Conservation (phyloP, 495 filamentous ascomycete genomes). For the Parmelia sp. region DNA sequence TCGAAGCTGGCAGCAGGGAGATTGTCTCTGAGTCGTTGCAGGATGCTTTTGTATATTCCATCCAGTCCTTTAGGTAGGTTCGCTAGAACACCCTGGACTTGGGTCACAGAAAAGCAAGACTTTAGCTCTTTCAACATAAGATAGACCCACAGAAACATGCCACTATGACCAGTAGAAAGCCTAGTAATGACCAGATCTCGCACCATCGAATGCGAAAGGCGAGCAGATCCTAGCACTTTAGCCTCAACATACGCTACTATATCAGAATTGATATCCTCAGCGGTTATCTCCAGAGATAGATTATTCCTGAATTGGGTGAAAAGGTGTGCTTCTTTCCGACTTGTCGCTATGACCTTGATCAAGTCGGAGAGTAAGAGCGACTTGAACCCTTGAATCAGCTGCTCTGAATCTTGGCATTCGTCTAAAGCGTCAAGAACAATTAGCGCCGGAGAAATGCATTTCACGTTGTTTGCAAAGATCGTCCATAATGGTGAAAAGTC, state of each 20-base stretch:
- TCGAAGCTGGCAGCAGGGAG: too few species aligned
- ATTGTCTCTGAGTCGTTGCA: background rate
- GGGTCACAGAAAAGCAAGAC: background rate
- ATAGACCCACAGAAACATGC: constrained; percentile 10
- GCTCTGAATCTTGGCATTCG: background rate
- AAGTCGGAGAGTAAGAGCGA: background rate
- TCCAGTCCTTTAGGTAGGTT: constrained; percentile 1
- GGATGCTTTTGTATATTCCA: background rate
- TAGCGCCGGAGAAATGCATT: background rate
- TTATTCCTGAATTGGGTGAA: background rate
- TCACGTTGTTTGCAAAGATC: background rate
- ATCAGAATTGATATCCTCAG: background rate
- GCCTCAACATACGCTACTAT: constrained; percentile 1
- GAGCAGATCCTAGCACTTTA: background rate
- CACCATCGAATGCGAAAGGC: background rate
- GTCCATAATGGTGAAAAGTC: background rate
- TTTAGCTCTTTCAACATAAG: constrained; percentile 8
- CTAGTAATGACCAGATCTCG: background rate
- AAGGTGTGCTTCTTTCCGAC: constrained; percentile 1
- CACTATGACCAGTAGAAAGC: background rate
- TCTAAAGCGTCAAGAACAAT: constrained; percentile 2
- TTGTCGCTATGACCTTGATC: background rate
- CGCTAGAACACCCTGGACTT: background rate
- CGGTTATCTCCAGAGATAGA: background rate
- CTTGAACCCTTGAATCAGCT: background rate